Evolutionary conservation across 2,329 filamentous ascomycete genomes (phyloP), one percentile per base, ranked within the genome.

Genomic region (Alternaria sp.): DNA sequence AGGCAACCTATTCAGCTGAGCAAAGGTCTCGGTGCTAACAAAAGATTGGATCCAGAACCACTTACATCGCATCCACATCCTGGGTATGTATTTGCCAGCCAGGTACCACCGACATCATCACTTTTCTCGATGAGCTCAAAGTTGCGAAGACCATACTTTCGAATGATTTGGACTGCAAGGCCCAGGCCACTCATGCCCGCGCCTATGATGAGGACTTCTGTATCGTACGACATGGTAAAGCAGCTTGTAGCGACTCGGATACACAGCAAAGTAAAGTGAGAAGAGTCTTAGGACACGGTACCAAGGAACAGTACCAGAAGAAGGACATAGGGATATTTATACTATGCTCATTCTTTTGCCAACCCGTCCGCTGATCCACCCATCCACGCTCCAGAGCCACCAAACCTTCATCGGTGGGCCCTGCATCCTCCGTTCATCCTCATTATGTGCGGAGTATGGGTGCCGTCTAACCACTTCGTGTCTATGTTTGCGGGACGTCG

Each of bases 201-300:
- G n/a, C 82, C 83, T 39, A 84, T 82, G 44, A 84, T 82, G 28
- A 84, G 75, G 55, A 84, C 78, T 65, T 84, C 81, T 3, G 78
- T 80, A 62, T 82, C 79, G 52, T 79, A 70, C 32, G 74, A 72
- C 74, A 79, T 73, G 18, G 46, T 59, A 52, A 14, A 34, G 20
- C 0, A n/a, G 24, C 20, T 43, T 32, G 3, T 26, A 22, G 7
- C 4, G 4, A 18, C 7, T 18, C 24, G 18, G 32, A 36, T 22
- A 12, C 4, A 12, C 3, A 20, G 14, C 14, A 9, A 14, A 28
- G 11, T 14, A n/a, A 8, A 5, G 22, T 48, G 8, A 5, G 18
- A 30, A 16, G 46, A 44, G 5, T 16, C 14, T 18, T 3, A 12
- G 9, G 18, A 41, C 3, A 28, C 4, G 16, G 44, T 51, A 34